Conservation (phyloP, 768 basidiomycete species). For the Lactarius deliciosus region DNA sequence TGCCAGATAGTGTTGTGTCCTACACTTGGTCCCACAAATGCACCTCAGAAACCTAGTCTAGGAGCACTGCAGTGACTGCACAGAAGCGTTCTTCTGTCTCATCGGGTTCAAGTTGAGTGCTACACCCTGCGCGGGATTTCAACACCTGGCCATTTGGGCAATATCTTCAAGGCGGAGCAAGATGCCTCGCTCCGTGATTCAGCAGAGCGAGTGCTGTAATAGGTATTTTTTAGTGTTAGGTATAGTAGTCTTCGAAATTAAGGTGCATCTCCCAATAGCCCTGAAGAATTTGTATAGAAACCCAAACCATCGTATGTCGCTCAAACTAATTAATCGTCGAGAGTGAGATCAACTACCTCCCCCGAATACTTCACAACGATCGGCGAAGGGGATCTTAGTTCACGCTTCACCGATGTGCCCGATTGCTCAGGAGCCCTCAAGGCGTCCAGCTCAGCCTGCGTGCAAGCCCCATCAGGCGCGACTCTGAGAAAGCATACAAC, state of each 20-base stretch:
- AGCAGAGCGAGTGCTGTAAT: not conserved
- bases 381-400: slow-evolving; percentile 12
- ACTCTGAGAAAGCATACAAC: not conserved
- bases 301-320: not conserved
- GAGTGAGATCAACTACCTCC: slow-evolving; percentile 20
- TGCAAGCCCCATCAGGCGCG: not conserved
- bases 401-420: slow-evolving; percentile 12
- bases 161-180: not conserved
- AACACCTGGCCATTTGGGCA: not conserved
- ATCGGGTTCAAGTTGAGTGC: not conserved
- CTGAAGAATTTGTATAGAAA: not conserved
- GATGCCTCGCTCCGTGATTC: not conserved
- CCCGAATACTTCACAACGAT: slow-evolving; percentile 2
- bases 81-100: not conserved
- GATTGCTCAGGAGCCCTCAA: slow-evolving; percentile 4
- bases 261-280: not conserved
- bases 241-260: not conserved
- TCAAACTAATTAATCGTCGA: slow-evolving; percentile 10
- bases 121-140: not conserved
- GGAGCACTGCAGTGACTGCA: no score
- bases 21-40: no score
- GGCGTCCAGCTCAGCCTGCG: slow-evolving; percentile 11
- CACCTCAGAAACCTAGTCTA: no score
- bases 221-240: not conserved
- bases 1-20: no score